Evolutionary conservation across 805 yeast genomes (phyloP), one percentile per base, ranked within the genome.

Genomic region (Saturnispora halmiae): DNA sequence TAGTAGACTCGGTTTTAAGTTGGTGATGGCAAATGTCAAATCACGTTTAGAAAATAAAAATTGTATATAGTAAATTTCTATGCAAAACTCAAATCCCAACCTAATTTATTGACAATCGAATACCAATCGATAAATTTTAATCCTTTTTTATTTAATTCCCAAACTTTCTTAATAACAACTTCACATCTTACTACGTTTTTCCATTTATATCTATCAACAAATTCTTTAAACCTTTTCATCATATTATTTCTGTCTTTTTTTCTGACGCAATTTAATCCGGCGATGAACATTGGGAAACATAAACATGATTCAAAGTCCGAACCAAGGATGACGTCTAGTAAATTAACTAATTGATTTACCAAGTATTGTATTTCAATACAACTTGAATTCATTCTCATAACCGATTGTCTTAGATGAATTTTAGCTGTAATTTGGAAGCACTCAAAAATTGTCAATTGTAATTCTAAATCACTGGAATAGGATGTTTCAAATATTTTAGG

Each of bases 31-130:
- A 13, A 47, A 47, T 11, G 53, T 59, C 28, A 50, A 59, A 33
- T 50, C 29, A 40, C 14, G 27, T 18, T 19, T 30, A 36, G 10
- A 13, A 18, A 38, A 25, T 7, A 32, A 20, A 30, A 14, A 22
- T 22, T 22, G 10, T 22, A 7, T 22, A 22, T 22, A 7, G 6
- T 22, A 22, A 7, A 7, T 22, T 7, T 22, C 38, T 36, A 75
- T 11, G 88, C 92, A 65, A 82, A 83, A 57, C 82, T 79, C 35
- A 84, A 63, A 53, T 82, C 84, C 90, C 92, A 82, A 2, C 82
- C 84, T 37, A 80, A 60, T 10, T 69, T 69, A 45, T 75, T 73
- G 30, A 83, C 75, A 34, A 81, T 69, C 26, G 67, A 72, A 52
- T 75, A 74, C 92, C 94, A 83, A 55, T 83, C 88, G 29, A 82